These are phyloP conservation scores for Plasmodium berghei DNA, from an alignment of 169 alveolate genomes.

Conservation along the genomic window DNA sequence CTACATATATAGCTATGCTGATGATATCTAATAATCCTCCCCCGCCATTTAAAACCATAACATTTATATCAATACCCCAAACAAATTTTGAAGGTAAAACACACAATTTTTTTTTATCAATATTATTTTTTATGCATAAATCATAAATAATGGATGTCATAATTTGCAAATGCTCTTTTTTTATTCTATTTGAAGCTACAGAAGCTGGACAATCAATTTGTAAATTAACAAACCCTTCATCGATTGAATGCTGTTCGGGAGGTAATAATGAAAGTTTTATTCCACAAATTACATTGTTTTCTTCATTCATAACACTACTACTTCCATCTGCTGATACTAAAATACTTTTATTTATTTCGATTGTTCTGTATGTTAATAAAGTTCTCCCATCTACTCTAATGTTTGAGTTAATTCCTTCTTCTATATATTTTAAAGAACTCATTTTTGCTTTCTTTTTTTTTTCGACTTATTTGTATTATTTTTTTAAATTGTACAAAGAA, in stretches of 20 bases:
- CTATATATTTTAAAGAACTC: slow-evolving; percentile 69
- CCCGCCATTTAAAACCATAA: slow-evolving; percentile 82
- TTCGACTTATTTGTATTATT: background rate
- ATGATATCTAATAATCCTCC: slow-evolving; percentile 82
- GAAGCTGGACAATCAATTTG: slow-evolving; percentile 76
- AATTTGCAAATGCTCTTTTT: slow-evolving; percentile 71
- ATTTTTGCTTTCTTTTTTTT: slow-evolving; percentile 5
- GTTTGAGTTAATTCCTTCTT: slow-evolving; percentile 55
- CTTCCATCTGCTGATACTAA: slow-evolving; percentile 74
- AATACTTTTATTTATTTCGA: slow-evolving; percentile 63
- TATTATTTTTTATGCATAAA: slow-evolving; percentile 70
- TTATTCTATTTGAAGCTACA: slow-evolving; percentile 62
- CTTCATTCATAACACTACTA: slow-evolving; percentile 75
- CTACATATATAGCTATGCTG: slow-evolving; percentile 81
- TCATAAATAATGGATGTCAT: slow-evolving; percentile 68
- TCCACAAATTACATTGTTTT: slow-evolving; percentile 72
- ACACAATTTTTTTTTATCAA: slow-evolving; percentile 79
- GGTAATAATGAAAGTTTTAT: slow-evolving; percentile 47
- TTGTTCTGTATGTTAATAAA: slow-evolving; percentile 38
- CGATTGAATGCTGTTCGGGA: slow-evolving; percentile 26
- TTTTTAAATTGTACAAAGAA: background rate
- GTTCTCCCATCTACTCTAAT: slow-evolving; percentile 69
- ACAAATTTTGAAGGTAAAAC: slow-evolving; percentile 79
- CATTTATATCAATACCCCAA: slow-evolving; percentile 82
- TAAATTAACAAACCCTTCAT: slow-evolving; percentile 65